These are phyloP conservation scores for Hypoxylon fragiforme DNA, from an alignment of 495 filamentous ascomycete species.

Conservation along the genomic window DNA sequence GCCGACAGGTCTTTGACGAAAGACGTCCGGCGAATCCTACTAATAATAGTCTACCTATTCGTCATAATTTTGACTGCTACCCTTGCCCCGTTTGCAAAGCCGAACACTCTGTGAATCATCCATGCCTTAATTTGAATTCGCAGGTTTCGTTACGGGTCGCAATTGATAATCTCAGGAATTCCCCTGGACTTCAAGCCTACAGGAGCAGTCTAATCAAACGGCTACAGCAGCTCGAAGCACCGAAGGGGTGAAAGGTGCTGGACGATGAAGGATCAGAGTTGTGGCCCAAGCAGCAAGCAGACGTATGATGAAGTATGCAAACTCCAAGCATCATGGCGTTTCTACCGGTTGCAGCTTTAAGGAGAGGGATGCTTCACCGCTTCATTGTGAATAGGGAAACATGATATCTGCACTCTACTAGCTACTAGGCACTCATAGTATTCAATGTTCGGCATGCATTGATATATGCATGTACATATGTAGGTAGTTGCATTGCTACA, in stretches of 20 bases:
- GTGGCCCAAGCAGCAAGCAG: background rate
- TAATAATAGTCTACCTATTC: background rate
- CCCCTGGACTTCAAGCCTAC: constrained; percentile 1
- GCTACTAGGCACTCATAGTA: too few relatives aligned
- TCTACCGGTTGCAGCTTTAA: background rate
- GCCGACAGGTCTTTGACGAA: too few relatives aligned
- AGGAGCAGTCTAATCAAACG: constrained; percentile 9
- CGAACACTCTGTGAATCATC: constrained; percentile 28
- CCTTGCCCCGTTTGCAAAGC: constrained; percentile 40
- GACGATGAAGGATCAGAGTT: background rate
- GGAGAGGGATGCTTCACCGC: background rate
- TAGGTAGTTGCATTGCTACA: too few relatives aligned
- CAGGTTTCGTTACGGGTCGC: constrained; percentile 38
- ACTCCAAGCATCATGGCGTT: background rate
- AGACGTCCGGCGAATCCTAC: background rate
- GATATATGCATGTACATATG: too few relatives aligned
- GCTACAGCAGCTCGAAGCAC: constrained; percentile 20
- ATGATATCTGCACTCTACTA: too few relatives aligned
- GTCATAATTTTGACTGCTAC: constrained; percentile 9
- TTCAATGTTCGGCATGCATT: too few relatives aligned
- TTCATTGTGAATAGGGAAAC: constrained; percentile 7
- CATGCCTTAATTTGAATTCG: constrained; percentile 40
- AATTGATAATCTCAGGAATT: constrained; percentile 30
- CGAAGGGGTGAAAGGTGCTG: too few relatives aligned
- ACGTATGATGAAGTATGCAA: background rate